Percentiles rank a stretch among this genome's conserved stretches.
phyloP scores from a whole-genome alignment of 2,329 filamentous ascomycete genomes.

The Hortaea werneckii region DNA sequence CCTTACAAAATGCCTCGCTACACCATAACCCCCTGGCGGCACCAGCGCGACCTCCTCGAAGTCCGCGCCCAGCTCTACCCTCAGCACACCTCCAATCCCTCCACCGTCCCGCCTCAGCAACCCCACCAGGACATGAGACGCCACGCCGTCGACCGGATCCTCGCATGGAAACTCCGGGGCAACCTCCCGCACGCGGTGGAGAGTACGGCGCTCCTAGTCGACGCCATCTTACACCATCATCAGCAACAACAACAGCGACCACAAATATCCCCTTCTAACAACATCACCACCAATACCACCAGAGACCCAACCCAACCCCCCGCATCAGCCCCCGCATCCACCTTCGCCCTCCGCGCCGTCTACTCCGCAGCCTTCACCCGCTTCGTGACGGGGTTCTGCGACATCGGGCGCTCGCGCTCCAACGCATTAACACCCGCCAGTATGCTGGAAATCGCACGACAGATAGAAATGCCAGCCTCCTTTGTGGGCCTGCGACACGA shows the following conservation, averaged over 20 bases:
- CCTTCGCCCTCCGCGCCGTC: constrained; percentile 55
- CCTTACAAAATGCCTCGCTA: constrained; percentile 52
- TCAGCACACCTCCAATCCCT: constrained; percentile 14
- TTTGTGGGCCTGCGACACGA: constrained; percentile 88
- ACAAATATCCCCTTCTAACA: too few species aligned
- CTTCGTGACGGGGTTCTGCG: constrained; percentile 72
- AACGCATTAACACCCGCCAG: constrained; percentile 49
- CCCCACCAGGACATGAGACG: constrained; percentile 13
- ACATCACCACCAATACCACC: too few species aligned
- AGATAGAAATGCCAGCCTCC: constrained; percentile 58
- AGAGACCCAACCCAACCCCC: too few species aligned
- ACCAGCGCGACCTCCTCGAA: constrained; percentile 52
- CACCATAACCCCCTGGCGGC: constrained; percentile 64
- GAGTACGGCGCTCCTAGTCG: constrained; percentile 62
- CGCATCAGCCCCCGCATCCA: background rate
- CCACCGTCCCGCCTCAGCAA: background rate
- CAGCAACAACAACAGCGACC: background rate
- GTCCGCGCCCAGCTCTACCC: constrained; percentile 56
- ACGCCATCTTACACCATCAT: constrained; percentile 58
- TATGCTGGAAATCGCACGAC: constrained; percentile 63
- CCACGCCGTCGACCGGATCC: constrained; percentile 31
- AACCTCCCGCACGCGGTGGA: constrained; percentile 71
- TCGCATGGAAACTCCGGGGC: constrained; percentile 56
- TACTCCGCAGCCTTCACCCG: constrained; percentile 60
- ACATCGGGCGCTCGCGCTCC: constrained; percentile 57